Evolutionary conservation across 768 basidiomycete genomes (phyloP), one percentile per base, ranked within the genome.

Genomic region (Pleurotus tuber-regium): DNA sequence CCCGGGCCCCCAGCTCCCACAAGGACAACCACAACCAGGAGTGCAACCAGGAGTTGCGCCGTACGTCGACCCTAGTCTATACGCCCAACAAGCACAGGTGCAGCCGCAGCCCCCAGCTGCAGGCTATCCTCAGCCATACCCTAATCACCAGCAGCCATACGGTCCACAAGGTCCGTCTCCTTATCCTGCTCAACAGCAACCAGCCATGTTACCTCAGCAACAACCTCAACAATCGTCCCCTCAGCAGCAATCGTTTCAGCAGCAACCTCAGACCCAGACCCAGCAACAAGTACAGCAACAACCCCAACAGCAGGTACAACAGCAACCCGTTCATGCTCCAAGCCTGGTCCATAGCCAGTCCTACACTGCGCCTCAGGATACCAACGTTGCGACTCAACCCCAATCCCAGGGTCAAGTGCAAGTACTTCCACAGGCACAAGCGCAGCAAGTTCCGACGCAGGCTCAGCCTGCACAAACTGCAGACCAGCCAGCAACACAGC

Each of bases 81-180:
- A 63, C 59, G 48, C 57, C 38, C n/a, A 56, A 40, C 47, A 53
- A 40, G 38, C 35, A 21, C 26, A 50, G 18, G 31, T 36, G 26
- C 58, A 52, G 43, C 31, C 33, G 14, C 59, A 58, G 36, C 43
- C 4, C 39, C 51, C 59, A 54, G 64, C 64, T 57, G 54, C 65
- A 12, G 63, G 63, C 5, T 67, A 70, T 43, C 57, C 61, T 1
- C 67, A 66, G 8, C 66, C 61, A 54, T 75, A 66, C 58, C 69
- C 58, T 10, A 70, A 61, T 55, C 66, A 53, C 14, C 50, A 54
- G 28, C 49, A 42, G 31, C 70, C 64, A 11, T 70, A 70, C 43
- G 65, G 65, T 16, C 67, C 69, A 4, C 73, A 74, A 36, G 76
- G 72, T 2, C 71, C 69, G 25, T 70, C 59, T 6, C 70, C 66